Conservation (phyloP, 768 basidiomycete genomes). For the Suillus luteus region DNA sequence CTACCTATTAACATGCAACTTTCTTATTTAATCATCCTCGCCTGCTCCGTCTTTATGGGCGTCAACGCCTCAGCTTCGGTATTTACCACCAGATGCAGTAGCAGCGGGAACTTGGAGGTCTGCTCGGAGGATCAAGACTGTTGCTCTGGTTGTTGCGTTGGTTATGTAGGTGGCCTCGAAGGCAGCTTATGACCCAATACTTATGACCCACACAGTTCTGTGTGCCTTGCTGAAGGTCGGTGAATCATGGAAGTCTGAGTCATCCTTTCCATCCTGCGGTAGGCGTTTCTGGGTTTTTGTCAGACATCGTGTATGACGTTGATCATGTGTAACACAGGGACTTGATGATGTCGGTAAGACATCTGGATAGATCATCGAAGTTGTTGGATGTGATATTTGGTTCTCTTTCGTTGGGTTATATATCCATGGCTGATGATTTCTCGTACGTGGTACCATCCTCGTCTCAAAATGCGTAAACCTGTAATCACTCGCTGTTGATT, state of each 20-base stretch:
- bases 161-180: not conserved
- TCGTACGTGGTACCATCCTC: no score
- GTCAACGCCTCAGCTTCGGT: not conserved
- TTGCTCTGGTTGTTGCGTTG: not conserved
- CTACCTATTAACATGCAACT: not conserved
- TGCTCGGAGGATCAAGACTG: not conserved
- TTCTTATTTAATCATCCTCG: not conserved
- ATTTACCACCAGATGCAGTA: not conserved
- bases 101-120: not conserved
- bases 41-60: not conserved
- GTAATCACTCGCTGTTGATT: no score
- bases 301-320: not conserved
- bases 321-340: not conserved
- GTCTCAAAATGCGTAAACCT: no score
- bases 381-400: not conserved
- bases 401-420: not conserved
- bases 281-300: not conserved
- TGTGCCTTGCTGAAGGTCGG: not conserved
- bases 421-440: no score
- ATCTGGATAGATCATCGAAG: not conserved
- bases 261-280: not conserved
- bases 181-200: not conserved
- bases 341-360: not conserved
- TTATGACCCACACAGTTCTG: not conserved
- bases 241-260: not conserved